These are phyloP conservation scores for Fomitopsis pulvina DNA, from an alignment of 768 basidiomycete genomes.

Conservation along the genomic window DNA sequence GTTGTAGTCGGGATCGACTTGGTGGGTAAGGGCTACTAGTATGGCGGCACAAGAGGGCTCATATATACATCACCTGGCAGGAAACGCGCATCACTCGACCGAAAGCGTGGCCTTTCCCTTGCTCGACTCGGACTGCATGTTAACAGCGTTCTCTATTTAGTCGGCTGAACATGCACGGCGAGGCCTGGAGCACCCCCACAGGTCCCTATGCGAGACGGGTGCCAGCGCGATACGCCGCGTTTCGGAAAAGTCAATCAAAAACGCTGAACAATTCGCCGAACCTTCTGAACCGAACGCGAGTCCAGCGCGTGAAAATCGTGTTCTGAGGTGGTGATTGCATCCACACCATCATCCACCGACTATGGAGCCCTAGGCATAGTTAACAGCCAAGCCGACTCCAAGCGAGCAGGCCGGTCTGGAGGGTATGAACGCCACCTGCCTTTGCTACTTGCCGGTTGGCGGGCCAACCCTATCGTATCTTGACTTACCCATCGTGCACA, in stretches of 20 bases:
- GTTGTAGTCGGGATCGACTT: slow-evolving; percentile 12
- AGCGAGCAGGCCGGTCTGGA: not conserved
- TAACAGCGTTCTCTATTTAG: slow-evolving; percentile 30
- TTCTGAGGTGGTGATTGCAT: slow-evolving; percentile 2
- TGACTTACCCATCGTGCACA: slow-evolving; percentile 15
- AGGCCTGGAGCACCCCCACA: slow-evolving; percentile 28
- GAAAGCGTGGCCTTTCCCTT: slow-evolving; percentile 22
- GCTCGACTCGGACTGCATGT: slow-evolving; percentile 29
- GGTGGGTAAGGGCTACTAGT: slow-evolving; percentile 15
- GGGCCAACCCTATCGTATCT: slow-evolving; percentile 10
- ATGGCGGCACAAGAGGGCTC: slow-evolving; percentile 7
- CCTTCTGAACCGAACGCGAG: not conserved
- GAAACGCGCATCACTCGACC: slow-evolving; percentile 18
- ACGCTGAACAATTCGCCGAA: slow-evolving; percentile 13
- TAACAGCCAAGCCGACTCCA: not conserved
- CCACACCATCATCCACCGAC: not conserved
- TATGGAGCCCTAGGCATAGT: not conserved
- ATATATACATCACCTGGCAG: slow-evolving; percentile 23
- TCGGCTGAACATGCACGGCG: slow-evolving; percentile 28
- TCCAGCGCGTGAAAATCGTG: slow-evolving; percentile 1
- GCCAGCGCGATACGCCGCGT: slow-evolving; percentile 14
- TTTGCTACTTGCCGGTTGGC: not conserved
- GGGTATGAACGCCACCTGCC: slow-evolving; percentile 3
- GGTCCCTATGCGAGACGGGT: slow-evolving; percentile 15
- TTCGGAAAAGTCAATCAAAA: slow-evolving; percentile 14